Evolutionary conservation across 2,329 filamentous ascomycete genomes (phyloP).

Genomic region (Aspergillus sp.): DNA sequence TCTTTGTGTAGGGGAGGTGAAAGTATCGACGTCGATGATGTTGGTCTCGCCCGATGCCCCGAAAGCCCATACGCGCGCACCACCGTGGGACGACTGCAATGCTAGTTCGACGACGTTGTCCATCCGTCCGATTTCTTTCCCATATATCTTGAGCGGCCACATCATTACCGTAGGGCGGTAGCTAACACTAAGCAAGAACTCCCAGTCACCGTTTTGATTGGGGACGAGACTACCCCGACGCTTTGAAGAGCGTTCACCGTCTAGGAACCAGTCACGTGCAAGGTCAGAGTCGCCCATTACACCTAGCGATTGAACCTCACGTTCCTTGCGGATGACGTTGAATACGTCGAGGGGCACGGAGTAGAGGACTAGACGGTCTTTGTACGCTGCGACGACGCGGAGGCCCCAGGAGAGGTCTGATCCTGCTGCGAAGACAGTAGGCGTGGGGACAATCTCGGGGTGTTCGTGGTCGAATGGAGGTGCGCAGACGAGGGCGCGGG

Average conservation of each 20-base stretch:
- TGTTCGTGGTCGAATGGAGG: slow-evolving; percentile 26
- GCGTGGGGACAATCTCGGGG: slow-evolving; percentile 20
- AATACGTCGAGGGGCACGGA: slow-evolving; percentile 55
- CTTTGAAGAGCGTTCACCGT: slow-evolving; percentile 19
- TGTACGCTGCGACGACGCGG: slow-evolving; percentile 52
- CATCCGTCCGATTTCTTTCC: slow-evolving; percentile 44
- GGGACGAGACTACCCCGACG: slow-evolving; percentile 25
- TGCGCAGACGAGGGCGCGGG: slow-evolving; percentile 53
- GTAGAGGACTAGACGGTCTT: slow-evolving; percentile 50
- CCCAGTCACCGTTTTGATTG: slow-evolving; percentile 35
- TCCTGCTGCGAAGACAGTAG: slow-evolving; percentile 51
- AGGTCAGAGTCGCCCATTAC: slow-evolving; percentile 31
- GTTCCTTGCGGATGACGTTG: slow-evolving; percentile 30
- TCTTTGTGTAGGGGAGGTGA: slow-evolving; percentile 10
- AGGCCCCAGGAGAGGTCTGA: slow-evolving; percentile 53
- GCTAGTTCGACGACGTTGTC: slow-evolving; percentile 46
- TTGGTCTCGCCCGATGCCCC: slow-evolving; percentile 37
- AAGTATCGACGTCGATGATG: slow-evolving; percentile 42
- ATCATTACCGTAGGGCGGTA: slow-evolving; percentile 30
- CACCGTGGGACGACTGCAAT: slow-evolving; percentile 36
- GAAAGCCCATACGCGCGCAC: slow-evolving; percentile 50
- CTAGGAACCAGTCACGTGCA: slow-evolving; percentile 26
- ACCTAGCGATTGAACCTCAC: slow-evolving; percentile 23
- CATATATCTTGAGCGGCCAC: slow-evolving; percentile 47
- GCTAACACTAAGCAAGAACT: slow-evolving; percentile 30